These are phyloP conservation scores for Rosa rugosa DNA, from an alignment of 306 rosid genomes.

Conservation along the genomic window DNA sequence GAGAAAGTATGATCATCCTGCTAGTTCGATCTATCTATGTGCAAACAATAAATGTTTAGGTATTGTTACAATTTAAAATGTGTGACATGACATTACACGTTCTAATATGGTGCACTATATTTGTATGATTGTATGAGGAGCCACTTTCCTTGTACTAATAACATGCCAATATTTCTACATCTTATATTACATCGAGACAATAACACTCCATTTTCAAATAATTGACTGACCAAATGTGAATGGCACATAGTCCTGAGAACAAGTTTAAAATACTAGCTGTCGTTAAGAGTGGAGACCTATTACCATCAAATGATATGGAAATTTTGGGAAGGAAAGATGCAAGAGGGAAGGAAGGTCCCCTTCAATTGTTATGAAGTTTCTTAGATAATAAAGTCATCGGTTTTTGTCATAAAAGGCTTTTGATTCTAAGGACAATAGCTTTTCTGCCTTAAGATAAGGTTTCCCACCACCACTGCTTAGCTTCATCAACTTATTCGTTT, in stretches of 20 bases:
- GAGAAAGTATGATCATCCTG: neutral
- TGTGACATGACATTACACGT: neutral
- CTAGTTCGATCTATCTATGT: neutral
- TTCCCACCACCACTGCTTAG: conserved; percentile 20
- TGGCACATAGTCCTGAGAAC: conserved; percentile 9
- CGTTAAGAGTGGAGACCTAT: conserved; percentile 10
- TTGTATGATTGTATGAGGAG: neutral
- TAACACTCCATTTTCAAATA: too few species aligned
- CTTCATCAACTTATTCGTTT: neutral
- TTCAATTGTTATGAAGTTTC: conserved; percentile 35
- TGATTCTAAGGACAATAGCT: neutral
- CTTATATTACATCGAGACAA: neutral
- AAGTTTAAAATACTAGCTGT: conserved; percentile 5
- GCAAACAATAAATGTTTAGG: neutral
- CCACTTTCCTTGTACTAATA: neutral
- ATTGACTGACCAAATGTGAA: conserved; percentile 12
- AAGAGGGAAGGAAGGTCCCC: conserved; percentile 48
- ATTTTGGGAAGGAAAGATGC: conserved; percentile 23
- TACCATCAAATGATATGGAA: conserved; percentile 31
- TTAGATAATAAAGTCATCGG: neutral
- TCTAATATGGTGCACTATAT: neutral
- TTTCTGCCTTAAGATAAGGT: conserved; percentile 36
- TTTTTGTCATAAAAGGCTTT: neutral
- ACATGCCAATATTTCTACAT: conserved; percentile 1
- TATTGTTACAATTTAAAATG: neutral